phyloP scores from a whole-genome alignment of 306 rosid genomes.

The Cicer pinnatifidum region DNA sequence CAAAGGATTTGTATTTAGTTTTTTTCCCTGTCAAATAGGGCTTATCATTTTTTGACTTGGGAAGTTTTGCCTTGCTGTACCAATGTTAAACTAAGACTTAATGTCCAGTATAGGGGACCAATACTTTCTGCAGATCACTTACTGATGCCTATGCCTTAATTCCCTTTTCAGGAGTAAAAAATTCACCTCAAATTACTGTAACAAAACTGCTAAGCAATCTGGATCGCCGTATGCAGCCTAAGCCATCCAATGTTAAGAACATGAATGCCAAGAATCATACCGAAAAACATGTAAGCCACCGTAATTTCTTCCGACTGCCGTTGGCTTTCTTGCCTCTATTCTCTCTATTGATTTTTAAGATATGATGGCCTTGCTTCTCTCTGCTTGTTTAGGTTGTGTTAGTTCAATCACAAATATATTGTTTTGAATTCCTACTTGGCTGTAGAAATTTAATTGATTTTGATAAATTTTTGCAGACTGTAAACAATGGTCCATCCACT shows the following conservation, averaged over 20 bases:
- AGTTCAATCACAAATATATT: conserved; percentile 23
- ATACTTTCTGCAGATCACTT: conserved; percentile 25
- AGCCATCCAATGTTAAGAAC: conserved; percentile 53
- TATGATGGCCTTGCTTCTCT: conserved; percentile 2
- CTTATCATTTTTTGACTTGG: neutral
- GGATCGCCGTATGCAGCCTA: conserved; percentile 49
- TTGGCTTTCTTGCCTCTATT: conserved; percentile 25
- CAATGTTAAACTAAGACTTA: conserved; percentile 32
- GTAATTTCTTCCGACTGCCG: neutral
- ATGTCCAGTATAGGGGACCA: conserved; percentile 15
- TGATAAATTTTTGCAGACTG: conserved; percentile 52
- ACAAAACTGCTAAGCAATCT: conserved; percentile 47
- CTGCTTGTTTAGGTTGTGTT: conserved; percentile 35
- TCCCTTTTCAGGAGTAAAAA: conserved; percentile 53
- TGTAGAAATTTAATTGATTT: conserved; percentile 35
- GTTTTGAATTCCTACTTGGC: conserved; percentile 27
- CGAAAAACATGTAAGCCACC: conserved; percentile 57
- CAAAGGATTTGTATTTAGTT: too few species aligned
- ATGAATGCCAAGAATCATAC: conserved; percentile 41
- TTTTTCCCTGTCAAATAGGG: too few species aligned
- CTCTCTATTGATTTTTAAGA: neutral
- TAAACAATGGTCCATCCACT: conserved; percentile 52
- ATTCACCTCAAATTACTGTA: conserved; percentile 44
- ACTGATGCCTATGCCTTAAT: conserved; percentile 32
- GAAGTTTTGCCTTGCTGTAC: conserved; percentile 22